Evolutionary conservation across 1,139 yeast genomes (phyloP).

Genomic region (Pichia sp.): DNA sequence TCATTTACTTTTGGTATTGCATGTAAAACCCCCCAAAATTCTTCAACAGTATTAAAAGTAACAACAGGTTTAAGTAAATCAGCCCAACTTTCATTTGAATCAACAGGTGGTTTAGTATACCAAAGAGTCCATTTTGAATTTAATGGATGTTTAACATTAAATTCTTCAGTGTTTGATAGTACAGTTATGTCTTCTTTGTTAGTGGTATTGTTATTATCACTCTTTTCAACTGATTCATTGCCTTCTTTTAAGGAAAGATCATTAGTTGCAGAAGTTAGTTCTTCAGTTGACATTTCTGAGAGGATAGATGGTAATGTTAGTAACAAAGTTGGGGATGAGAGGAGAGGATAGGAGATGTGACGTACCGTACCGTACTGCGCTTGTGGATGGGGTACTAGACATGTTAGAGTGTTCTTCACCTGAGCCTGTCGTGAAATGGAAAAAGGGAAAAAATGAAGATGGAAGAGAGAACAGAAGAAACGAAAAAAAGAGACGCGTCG

Average conservation of each 20-base stretch:
- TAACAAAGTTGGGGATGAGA: too few relatives aligned
- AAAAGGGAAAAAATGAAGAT: too few relatives aligned
- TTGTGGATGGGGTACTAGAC: too few relatives aligned
- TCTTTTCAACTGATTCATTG: too few relatives aligned
- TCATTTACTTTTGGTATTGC: slow-evolving; percentile 90
- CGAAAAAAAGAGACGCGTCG: too few relatives aligned
- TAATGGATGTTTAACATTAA: slow-evolving; percentile 82
- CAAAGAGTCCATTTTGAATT: slow-evolving; percentile 94
- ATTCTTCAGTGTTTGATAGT: slow-evolving; percentile 60
- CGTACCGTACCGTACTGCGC: too few relatives aligned
- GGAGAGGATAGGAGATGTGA: too few relatives aligned
- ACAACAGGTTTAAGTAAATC: slow-evolving; percentile 91
- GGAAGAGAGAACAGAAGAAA: too few relatives aligned
- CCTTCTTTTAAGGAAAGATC: slow-evolving; percentile 43
- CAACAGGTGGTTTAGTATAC: slow-evolving; percentile 92
- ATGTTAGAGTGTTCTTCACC: too few relatives aligned
- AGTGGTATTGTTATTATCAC: too few relatives aligned
- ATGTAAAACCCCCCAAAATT: slow-evolving; percentile 97
- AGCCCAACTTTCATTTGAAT: slow-evolving; percentile 80
- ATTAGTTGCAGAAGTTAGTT: slow-evolving; percentile 47
- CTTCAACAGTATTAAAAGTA: slow-evolving; percentile 88
- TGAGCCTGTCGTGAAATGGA: too few relatives aligned
- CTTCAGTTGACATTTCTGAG: slow-evolving; percentile 36
- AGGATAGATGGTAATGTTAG: too few relatives aligned
- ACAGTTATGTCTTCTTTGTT: slow-evolving; percentile 42